Evolutionary conservation across 2,329 filamentous ascomycete genomes (phyloP), one percentile per base, ranked within the genome.

Genomic region (Trichoderma pleuroti): DNA sequence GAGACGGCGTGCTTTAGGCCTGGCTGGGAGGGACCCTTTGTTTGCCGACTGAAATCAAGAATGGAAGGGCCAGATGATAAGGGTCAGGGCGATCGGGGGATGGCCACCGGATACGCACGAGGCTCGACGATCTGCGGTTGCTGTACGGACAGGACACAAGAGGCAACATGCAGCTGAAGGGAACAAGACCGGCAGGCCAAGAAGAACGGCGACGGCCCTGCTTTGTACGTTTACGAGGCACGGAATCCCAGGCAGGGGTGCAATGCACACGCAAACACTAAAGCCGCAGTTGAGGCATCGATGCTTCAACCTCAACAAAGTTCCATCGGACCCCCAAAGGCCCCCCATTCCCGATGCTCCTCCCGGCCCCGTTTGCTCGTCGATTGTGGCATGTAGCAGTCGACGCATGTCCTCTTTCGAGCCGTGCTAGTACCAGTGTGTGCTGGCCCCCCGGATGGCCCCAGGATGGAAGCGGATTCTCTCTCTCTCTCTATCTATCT

Each of bases 271-370:
- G 11, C 52, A 46, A 42, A 46, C 34, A 46, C 36, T 59, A 60
- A 56, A 68, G 63, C 64, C 64, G 36, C 52, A 30, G 49, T 42
- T 68, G 65, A 68, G 66, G 56, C 66, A 68, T 68, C 56, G 42
- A 68, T 32, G 63, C 63, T 66, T 56, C 42, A 54, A 49, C 18
- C 62, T 68, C 65, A 68, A 68, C 65, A 68, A 68, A 68, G 65
- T 68, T 68, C 65, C 65, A 34, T 68, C 54, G 65, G 59, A 54
- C 65, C 65, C 61, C 61, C 46, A 62, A 62, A 18, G 5, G 16
- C n/a, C 61, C 62, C 62, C 66, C 66, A 61, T 60, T 32, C 26
- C 56, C 54, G 64, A 68, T 9, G 66, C 57, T 68, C 56, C 52
- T 32, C 54, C 65, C 54, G 65, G 26, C 36, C 54, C 64, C 54